A percentile compares a stretch with the other conserved stretches of the same genome.
Evolutionary conservation across 2,329 filamentous ascomycete species (phyloP).

Genomic region (Raffaelea arxii): DNA sequence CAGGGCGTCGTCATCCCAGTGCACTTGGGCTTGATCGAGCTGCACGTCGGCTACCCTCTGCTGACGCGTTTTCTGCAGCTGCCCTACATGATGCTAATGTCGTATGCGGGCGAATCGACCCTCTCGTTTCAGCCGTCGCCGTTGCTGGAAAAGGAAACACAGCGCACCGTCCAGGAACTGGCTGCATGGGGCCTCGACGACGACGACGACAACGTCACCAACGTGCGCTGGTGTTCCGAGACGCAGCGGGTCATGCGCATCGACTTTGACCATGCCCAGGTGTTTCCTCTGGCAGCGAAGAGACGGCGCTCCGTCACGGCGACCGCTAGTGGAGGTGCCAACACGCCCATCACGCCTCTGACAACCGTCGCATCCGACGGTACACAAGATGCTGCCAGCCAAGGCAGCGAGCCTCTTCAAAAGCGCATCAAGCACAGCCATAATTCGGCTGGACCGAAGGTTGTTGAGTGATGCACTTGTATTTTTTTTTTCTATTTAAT

Average conservation of each 20-base stretch:
- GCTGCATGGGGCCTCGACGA: conserved; percentile 5
- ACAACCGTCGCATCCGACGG: not conserved
- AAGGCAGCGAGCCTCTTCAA: not conserved
- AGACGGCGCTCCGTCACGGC: not conserved
- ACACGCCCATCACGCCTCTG: not conserved
- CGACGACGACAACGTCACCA: conserved; percentile 6
- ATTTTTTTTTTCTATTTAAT: no score
- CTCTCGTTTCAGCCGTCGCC: not conserved
- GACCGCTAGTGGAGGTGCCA: not conserved
- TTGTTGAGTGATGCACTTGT: not conserved
- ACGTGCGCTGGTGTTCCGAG: conserved; percentile 7
- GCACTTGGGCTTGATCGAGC: conserved; percentile 6
- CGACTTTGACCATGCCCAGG: conserved; percentile 6
- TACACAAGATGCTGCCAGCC: not conserved
- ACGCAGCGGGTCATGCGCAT: conserved; percentile 6
- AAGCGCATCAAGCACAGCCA: not conserved
- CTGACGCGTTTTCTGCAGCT: conserved; percentile 4
- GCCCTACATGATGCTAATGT: conserved; percentile 9
- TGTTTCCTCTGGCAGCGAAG: not conserved
- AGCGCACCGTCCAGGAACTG: conserved; percentile 1
- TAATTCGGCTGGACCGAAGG: not conserved
- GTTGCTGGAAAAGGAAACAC: conserved; percentile 1
- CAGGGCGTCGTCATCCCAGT: conserved; percentile 8
- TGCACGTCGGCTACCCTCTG: conserved; percentile 8
- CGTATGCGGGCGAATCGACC: conserved; percentile 6